These are phyloP conservation scores for Podaxis sp. DNA, from an alignment of 768 basidiomycete species.

Conservation along the genomic window DNA sequence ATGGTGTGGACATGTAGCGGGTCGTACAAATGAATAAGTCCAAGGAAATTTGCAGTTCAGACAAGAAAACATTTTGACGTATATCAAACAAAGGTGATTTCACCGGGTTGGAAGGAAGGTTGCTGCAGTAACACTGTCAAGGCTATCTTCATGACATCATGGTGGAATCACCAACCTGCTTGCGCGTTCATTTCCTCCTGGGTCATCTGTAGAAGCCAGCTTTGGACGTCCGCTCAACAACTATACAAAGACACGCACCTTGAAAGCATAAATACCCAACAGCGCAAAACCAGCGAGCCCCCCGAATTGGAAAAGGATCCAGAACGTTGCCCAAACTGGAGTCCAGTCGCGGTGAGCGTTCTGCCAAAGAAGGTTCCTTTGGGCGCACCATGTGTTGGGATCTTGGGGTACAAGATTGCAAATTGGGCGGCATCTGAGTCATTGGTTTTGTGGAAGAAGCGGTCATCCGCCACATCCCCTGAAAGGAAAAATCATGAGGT, in stretches of 20 bases:
- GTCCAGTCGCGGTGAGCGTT: neutral
- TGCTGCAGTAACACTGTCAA: conserved; percentile 32
- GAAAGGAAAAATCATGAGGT: neutral
- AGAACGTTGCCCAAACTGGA: conserved; percentile 81
- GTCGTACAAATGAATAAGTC: neutral
- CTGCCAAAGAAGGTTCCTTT: neutral
- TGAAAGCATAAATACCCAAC: conserved; percentile 82
- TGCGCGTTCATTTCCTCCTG: conserved; percentile 64
- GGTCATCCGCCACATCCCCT: conserved; percentile 95
- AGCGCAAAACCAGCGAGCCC: conserved; percentile 78
- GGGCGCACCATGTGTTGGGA: conserved; percentile 69
- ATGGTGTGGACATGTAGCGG: neutral
- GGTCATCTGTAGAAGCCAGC: conserved; percentile 38
- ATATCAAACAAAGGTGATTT: neutral
- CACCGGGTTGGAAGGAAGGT: conserved; percentile 61
- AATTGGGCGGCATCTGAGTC: conserved; percentile 94
- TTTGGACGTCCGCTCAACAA: conserved; percentile 1
- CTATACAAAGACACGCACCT: conserved; percentile 41
- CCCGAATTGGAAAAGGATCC: conserved; percentile 78
- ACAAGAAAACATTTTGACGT: neutral
- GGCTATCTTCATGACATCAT: conserved; percentile 14
- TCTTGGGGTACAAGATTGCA: conserved; percentile 65
- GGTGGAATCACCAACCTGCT: conserved; percentile 50
- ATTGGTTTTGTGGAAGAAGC: conserved; percentile 92
- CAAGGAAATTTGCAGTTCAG: neutral